Conservation (phyloP, 2,329 filamentous ascomycete genomes). For the Talaromyces sp. region DNA sequence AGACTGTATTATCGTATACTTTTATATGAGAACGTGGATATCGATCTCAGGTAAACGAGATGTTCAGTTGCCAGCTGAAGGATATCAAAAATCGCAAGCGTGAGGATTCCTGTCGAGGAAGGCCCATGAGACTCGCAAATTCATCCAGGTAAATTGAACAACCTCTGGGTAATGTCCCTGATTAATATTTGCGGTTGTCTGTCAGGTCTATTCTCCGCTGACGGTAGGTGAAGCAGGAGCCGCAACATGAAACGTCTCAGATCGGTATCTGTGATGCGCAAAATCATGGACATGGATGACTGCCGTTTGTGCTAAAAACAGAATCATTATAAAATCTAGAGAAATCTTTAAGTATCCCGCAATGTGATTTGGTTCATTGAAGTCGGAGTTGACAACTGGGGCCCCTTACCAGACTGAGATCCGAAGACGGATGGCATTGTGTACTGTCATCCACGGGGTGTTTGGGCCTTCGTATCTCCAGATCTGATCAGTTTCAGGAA, state of each 20-base stretch:
- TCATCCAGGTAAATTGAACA: neutral
- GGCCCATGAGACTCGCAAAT: neutral
- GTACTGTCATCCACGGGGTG: neutral
- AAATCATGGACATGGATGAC: neutral
- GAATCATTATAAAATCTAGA: neutral
- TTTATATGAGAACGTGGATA: neutral
- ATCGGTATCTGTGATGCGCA: neutral
- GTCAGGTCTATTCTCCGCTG: neutral
- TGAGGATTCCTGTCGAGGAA: neutral
- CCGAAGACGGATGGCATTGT: neutral
- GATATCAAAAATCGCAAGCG: neutral
- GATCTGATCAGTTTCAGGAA: neutral
- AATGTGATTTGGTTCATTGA: neutral
- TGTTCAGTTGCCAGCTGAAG: neutral
- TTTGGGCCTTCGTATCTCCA: neutral
- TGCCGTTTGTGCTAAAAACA: neutral
- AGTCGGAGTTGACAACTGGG: neutral
- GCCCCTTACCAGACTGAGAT: neutral
- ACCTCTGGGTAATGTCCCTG: neutral
- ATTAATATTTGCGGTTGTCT: neutral
- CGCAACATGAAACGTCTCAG: conserved; percentile 11
- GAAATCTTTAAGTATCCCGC: neutral
- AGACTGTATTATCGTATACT: neutral
- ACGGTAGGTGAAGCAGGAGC: conserved; percentile 9
- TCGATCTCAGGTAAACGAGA: too few species aligned